Evolutionary conservation across 2,329 filamentous ascomycete genomes (phyloP), one percentile per base, ranked within the genome.

Genomic region (Trematosphaeria pertusa): DNA sequence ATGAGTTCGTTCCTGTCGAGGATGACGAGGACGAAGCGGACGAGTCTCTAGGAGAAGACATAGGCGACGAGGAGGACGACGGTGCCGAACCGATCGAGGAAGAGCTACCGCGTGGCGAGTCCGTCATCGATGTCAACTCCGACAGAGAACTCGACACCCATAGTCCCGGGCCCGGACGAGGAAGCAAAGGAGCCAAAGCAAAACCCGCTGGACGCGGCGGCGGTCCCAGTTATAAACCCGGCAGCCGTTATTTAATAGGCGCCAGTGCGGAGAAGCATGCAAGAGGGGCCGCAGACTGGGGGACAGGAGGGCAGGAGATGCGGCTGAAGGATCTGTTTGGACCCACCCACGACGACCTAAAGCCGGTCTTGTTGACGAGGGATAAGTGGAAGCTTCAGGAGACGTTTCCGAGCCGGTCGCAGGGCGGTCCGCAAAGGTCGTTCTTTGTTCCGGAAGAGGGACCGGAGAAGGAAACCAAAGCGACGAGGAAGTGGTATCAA

Each of bases 401-500:
- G 9, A 78, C 77, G 3, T 71, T 85, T 32, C 83, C 82, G 59
- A 30, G 70, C 67, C 50, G 54, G 58, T 54, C 45, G 51, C 24
- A 41, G 50, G 58, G 67, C 54, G 50, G 77, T 61, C 65, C 80
- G 66, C 58, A 73, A 54, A 45, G 67, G 51, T 76, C 73, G 10
- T 75, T 76, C 57, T 79, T 75, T 14, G 66, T 75, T 46, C 62
- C 70, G 3, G 65, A 72, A 15, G 73, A 72, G 30, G 67, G 72
- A 19, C 50, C 75, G 30, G 61, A 73, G 40, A 70, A 63, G 30
- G 81, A 84, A 54, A 66, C 71, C n/a, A 74, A 70, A 1, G 54
- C 61, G 6, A 73, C 74, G 14, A 81, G 78, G 76, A 70, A 76
- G 36, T 85, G 82, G 83, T 85, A 82, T 56, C 72, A 75, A 40